Base-by-base conservation (phyloP, 139 green algal species). In the Yamagishiella unicocca region DNA sequence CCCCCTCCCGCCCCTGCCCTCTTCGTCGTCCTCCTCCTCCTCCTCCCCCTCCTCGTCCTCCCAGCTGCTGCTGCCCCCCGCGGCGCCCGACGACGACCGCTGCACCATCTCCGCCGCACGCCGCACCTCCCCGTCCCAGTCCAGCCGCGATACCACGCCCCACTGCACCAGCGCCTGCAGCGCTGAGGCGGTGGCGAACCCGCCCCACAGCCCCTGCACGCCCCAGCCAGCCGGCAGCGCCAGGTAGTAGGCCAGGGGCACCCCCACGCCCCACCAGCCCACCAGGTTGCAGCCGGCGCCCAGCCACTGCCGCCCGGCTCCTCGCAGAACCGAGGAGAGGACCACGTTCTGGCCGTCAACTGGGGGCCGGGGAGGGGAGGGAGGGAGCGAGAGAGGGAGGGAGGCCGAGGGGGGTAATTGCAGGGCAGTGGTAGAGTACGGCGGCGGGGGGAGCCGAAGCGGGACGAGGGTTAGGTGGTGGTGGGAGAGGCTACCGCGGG, bases 271-370 rank as follows among this genome's bases (percentile, higher is more conserved):
- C 83, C 90, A 94, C 77, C 88, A 93, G 64, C 67, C 85, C 6
- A 62, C n/a, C 22, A 92, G 66, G 80, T 90, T 92, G 37, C 90
- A 72, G 4, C 58, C 67, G 2, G 89, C 90, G 37, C 89, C 88
- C 27, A 79, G 27, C 83, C 81, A 87, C 77, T 94, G 92, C 70
- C 90, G 78, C 24, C 90, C 90, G 5, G 76, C 61, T 29, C 88
- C 92, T 2, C 90, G 88, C 35, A 94, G 73, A 17, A 94, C 74
- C n/a, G 73, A 86, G 24, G 78, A 46, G 9, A 90, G 88, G 72
- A 92, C 83, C 5, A 85, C 90, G 37, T 89, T 94, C 61, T 78
- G 46, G 46, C 90, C 90, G 70, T 94, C 88, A 25, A 84, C 89
- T 89, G 83, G 25, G 17, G 24, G 61, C 0, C 24, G 12, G 29